Evolutionary conservation across 2,329 filamentous ascomycete genomes (phyloP).

Genomic region (Colletotrichum spaethianum): DNA sequence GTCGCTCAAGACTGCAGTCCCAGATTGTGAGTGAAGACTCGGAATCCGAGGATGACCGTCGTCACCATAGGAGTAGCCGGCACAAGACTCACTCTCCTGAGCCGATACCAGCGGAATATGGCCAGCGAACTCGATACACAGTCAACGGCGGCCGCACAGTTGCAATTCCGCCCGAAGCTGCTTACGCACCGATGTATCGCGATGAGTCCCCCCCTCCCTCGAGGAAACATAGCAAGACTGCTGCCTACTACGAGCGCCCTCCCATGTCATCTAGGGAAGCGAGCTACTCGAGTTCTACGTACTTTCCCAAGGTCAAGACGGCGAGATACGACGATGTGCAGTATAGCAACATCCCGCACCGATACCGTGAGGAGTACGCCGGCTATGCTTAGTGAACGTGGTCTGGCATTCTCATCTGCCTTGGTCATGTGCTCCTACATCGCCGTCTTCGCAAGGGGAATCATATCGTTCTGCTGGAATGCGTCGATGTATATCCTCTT

Average conservation of each 20-base stretch:
- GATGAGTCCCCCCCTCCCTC: conserved; percentile 29
- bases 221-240: conserved; percentile 16
- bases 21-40: conserved; percentile 51
- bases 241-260: conserved; percentile 45
- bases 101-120: conserved; percentile 38
- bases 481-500: conserved; percentile 15
- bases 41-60: conserved; percentile 52
- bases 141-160: conserved; percentile 47
- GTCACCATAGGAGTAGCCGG: conserved; percentile 52
- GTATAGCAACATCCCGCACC: conserved; percentile 48
- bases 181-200: conserved; percentile 45
- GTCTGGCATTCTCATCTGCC: background rate
- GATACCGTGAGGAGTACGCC: conserved; percentile 45
- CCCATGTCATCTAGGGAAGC: conserved; percentile 49
- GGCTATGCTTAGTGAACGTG: background rate
- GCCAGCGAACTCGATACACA: conserved; percentile 29
- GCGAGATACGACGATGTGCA: conserved; percentile 51
- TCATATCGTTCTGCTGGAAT: conserved; percentile 29
- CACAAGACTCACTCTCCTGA: conserved; percentile 54
- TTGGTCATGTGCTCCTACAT: background rate
- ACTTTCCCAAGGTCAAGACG: conserved; percentile 52
- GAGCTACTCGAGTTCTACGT: conserved; percentile 48
- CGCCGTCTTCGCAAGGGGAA: conserved; percentile 19
- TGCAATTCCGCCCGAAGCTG: conserved; percentile 34
- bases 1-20: conserved; percentile 54